These are phyloP conservation scores for Eruca vesicaria DNA, from an alignment of 441 rosid species.

Conservation along the genomic window DNA sequence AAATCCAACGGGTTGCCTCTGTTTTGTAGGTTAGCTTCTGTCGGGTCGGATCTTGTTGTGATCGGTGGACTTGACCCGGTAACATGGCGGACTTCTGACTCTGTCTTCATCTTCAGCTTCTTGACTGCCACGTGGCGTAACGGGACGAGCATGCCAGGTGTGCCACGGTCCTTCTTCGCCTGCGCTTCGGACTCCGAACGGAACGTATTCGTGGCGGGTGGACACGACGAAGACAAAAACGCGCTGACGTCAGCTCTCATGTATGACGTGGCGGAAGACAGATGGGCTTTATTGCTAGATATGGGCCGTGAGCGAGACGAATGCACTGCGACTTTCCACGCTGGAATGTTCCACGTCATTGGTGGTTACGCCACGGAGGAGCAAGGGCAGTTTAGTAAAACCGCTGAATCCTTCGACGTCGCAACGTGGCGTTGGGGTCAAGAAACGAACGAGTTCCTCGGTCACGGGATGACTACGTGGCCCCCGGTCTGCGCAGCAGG, in stretches of 20 bases:
- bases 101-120: conserved; percentile 51
- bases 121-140: conserved; percentile 53
- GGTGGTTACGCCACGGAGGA: conserved; percentile 63
- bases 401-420: conserved; percentile 45
- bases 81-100: conserved; percentile 46
- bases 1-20: conserved; percentile 48
- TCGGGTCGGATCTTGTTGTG: conserved; percentile 60
- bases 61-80: conserved; percentile 66
- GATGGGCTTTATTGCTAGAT: conserved; percentile 57
- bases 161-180: conserved; percentile 50
- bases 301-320: conserved; percentile 65
- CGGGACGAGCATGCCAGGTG: conserved; percentile 63
- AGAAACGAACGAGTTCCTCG: conserved; percentile 29
- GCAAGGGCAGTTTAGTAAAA: conserved; percentile 62
- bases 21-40: conserved; percentile 55
- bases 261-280: conserved; percentile 51
- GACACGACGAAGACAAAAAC: conserved; percentile 63
- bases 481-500: conserved; percentile 42
- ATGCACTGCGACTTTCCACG: conserved; percentile 50
- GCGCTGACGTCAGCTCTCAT: conserved; percentile 53
- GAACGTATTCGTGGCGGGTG: conserved; percentile 67
- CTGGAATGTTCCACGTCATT: conserved; percentile 57
- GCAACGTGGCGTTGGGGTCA: conserved; percentile 44
- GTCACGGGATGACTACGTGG: conserved; percentile 29
- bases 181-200: conserved; percentile 58